Base-by-base conservation (phyloP, 176 grass and related monocot genomes). In the Metroxylon sagu region DNA sequence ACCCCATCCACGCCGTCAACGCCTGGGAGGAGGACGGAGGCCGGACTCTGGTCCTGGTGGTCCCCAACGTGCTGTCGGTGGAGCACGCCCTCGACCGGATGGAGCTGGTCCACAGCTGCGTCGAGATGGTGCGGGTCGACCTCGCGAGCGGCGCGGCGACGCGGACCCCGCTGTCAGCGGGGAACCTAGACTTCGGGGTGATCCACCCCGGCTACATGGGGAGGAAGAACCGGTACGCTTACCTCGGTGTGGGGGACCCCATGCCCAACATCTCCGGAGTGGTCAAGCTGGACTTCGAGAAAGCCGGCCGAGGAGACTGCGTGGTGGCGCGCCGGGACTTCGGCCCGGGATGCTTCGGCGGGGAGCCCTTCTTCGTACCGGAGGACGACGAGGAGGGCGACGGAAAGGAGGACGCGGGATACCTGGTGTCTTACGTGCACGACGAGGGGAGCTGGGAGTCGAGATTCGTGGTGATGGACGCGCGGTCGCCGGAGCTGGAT, bases 371-470 rank as follows among this genome's bases (percentile, higher is more conserved):
- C 52, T 95, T 95, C 74, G 83, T 95, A 27, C 66, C 80, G 0
- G 84, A 87, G 29, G 72, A 71, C 14, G 65, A 72, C 15, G 77
- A 76, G 17, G 70, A 61, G 0, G 8, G n/a, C n/a, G n/a, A 28
- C 18, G 30, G 77, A 53, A 73, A 82, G 51, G 90, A 95, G 84
- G 90, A 95, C 31, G 80, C 84, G 16, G 90, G 90, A 1, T 95
- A 95, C 60, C 3, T 87, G 60, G 90, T 90, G 29, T 95, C 80
- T 49, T 95, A 95, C 63, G 83, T 95, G 56, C 90, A 95, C 75
- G 49, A 95, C 48, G 90, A 95, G 68, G 31, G 50, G n/a, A 81
- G 70, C 0, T 77, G 60, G 1, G 74, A 90, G n/a, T 79, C 82
- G 28, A 64, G 18, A 21, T 95, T 95, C 54, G 74, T 95, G 56